Conservation (phyloP, 495 filamentous ascomycete species). For the Sphaerosporella brunnea region DNA sequence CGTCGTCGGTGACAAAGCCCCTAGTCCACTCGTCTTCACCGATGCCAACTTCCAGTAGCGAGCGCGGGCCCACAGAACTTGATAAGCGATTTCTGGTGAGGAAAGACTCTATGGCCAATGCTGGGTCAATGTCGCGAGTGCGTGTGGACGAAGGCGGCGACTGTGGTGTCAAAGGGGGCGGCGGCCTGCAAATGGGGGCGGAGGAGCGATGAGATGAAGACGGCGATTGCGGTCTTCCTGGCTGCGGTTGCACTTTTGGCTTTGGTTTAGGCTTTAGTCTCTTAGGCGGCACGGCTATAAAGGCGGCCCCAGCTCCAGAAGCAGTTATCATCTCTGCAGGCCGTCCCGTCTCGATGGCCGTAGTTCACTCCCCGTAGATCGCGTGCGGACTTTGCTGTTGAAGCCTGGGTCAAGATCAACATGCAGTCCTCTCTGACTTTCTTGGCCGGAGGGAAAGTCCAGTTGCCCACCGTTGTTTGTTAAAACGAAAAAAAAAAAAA, state of each 20-base stretch:
- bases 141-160: conserved; percentile 11
- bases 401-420: no score
- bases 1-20: conserved; percentile 1
- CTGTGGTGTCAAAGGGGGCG: conserved; percentile 9
- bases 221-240: neutral
- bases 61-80: neutral
- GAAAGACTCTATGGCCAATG: conserved; percentile 15
- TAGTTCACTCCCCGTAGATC: no score
- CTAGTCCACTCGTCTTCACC: conserved; percentile 8
- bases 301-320: conserved; percentile 20
- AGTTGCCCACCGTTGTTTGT: no score
- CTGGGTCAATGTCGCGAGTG: neutral
- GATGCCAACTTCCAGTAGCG: conserved; percentile 3
- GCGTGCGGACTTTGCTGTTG: no score
- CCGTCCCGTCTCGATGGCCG: no score
- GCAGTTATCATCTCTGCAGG: conserved; percentile 1
- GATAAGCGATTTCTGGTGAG: conserved; percentile 14
- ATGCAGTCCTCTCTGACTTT: no score
- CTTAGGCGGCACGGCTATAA: conserved; percentile 21
- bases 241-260: neutral
- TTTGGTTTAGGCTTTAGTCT: conserved; percentile 20
- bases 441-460: no score
- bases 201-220: conserved; percentile 2
- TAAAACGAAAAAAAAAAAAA: no score
- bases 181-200: conserved; percentile 14